These are phyloP conservation scores for Annulohypoxylon stygium DNA, from an alignment of 495 filamentous ascomycete genomes.

Conservation along the genomic window DNA sequence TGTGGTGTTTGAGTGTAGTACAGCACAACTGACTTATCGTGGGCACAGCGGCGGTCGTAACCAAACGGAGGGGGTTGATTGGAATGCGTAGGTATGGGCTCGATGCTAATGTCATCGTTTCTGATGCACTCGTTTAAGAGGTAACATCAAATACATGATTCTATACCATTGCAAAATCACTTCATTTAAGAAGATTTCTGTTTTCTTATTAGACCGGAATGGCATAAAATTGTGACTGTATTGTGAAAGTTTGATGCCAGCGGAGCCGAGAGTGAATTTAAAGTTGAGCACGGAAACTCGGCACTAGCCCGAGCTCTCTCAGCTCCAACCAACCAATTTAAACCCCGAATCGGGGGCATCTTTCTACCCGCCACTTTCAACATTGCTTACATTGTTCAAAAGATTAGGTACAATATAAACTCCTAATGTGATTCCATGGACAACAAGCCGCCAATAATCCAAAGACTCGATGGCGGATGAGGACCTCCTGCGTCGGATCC, in stretches of 20 bases:
- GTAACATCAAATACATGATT: background rate
- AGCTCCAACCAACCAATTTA: slow-evolving; percentile 7
- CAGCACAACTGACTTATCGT: slow-evolving; percentile 22
- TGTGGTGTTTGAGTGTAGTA: background rate
- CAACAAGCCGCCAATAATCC: slow-evolving; percentile 13
- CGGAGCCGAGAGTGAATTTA: slow-evolving; percentile 1
- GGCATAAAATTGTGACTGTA: background rate
- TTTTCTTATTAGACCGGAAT: background rate
- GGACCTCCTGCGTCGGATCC: slow-evolving; percentile 72
- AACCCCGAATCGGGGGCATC: background rate
- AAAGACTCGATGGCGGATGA: slow-evolving; percentile 69
- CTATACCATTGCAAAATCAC: background rate
- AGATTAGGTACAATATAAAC: background rate
- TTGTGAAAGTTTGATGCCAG: background rate
- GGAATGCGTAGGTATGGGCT: slow-evolving; percentile 46
- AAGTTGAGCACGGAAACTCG: slow-evolving; percentile 1
- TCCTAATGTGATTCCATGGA: slow-evolving; percentile 40
- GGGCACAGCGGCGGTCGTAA: slow-evolving; percentile 38
- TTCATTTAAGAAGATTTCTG: background rate
- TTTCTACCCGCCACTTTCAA: background rate
- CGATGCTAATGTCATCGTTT: background rate
- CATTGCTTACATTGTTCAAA: no score
- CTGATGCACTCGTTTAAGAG: slow-evolving; percentile 1
- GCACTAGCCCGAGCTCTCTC: slow-evolving; percentile 1
- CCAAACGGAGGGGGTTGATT: slow-evolving; percentile 35